Percentiles rank a stretch among this genome's conserved stretches.
phyloP scores from a whole-genome alignment of 306 rosid species.

The Arachis stenosperma region DNA sequence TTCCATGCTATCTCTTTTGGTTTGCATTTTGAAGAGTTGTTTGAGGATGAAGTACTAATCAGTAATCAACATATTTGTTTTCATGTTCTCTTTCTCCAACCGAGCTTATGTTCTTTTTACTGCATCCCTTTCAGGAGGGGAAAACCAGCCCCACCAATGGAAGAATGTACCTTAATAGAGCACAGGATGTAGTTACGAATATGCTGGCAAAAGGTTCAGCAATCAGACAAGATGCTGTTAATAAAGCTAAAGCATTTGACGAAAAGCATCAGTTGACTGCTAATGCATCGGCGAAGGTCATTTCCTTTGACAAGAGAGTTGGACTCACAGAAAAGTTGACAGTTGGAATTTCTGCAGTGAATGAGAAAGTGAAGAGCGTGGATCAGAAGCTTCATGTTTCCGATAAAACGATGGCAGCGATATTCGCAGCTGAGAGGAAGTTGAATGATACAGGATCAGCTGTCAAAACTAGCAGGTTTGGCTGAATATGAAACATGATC shows the following conservation, averaged over 20 bases:
- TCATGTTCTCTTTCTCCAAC: not conserved
- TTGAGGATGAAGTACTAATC: constrained; percentile 8
- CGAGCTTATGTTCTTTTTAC: constrained; percentile 24
- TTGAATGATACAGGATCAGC: constrained; percentile 90
- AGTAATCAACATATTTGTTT: not conserved
- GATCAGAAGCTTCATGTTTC: constrained; percentile 92
- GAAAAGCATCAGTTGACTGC: constrained; percentile 85
- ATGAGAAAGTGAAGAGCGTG: constrained; percentile 88
- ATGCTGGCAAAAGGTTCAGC: constrained; percentile 87
- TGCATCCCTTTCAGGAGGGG: constrained; percentile 50
- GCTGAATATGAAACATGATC: constrained; percentile 29
- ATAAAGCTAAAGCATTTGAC: constrained; percentile 96
- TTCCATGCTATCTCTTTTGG: no score
- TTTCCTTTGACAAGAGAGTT: constrained; percentile 80
- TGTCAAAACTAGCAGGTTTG: constrained; percentile 91
- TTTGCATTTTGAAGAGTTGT: constrained; percentile 1
- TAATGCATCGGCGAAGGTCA: constrained; percentile 86
- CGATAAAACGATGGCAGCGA: constrained; percentile 91
- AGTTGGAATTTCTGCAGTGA: constrained; percentile 78
- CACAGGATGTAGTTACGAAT: constrained; percentile 78
- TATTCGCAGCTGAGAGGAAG: constrained; percentile 87
- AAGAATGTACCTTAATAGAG: constrained; percentile 69
- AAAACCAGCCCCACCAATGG: constrained; percentile 53
- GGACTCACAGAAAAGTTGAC: constrained; percentile 83
- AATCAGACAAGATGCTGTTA: constrained; percentile 82